A percentile compares a stretch with the other conserved stretches of the same genome.
Evolutionary conservation across 2,329 filamentous ascomycete genomes (phyloP).

Genomic region (Hymenoscyphus repandus): DNA sequence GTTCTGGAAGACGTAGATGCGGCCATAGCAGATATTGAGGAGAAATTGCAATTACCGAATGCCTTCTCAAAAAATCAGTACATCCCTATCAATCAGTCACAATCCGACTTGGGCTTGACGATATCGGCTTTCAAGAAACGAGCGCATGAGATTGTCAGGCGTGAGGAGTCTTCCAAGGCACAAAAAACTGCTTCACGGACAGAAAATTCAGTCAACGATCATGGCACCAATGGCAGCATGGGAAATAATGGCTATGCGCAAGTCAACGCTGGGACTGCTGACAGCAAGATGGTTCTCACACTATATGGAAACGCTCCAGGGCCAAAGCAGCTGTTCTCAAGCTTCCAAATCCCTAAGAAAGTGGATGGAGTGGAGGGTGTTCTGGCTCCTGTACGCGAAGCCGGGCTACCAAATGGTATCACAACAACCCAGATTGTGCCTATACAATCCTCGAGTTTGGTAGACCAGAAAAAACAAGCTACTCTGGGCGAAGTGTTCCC

Average conservation of each 20-base stretch:
- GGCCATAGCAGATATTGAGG: slow-evolving; percentile 43
- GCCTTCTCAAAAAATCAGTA: slow-evolving; percentile 22
- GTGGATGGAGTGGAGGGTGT: slow-evolving; percentile 31
- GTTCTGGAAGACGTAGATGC: slow-evolving; percentile 53
- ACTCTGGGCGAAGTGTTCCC: slow-evolving; percentile 72
- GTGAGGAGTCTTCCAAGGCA: slow-evolving; percentile 51
- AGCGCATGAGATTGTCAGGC: slow-evolving; percentile 56
- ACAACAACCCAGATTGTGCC: slow-evolving; percentile 62
- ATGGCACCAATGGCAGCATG: slow-evolving; percentile 15
- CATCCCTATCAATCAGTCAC: slow-evolving; percentile 15
- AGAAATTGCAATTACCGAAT: slow-evolving; percentile 40
- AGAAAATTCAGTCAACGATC: slow-evolving; percentile 8
- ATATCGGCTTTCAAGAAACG: slow-evolving; percentile 50
- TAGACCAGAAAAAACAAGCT: slow-evolving; percentile 46
- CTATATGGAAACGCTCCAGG: slow-evolving; percentile 70
- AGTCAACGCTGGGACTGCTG: slow-evolving; percentile 35
- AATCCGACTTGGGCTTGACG: slow-evolving; percentile 25
- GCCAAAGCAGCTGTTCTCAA: slow-evolving; percentile 79
- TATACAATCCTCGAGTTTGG: slow-evolving; percentile 35
- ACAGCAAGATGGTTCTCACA: slow-evolving; percentile 62
- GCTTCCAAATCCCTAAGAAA: slow-evolving; percentile 55
- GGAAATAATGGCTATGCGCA: slow-evolving; percentile 18
- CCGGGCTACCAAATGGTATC: slow-evolving; percentile 68
- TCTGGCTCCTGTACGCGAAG: slow-evolving; percentile 51
- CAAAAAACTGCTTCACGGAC: slow-evolving; percentile 31